Evolutionary conservation across 176 grass and related monocot species (phyloP), one percentile per base, ranked within the genome.

Genomic region (Carex pumila): DNA sequence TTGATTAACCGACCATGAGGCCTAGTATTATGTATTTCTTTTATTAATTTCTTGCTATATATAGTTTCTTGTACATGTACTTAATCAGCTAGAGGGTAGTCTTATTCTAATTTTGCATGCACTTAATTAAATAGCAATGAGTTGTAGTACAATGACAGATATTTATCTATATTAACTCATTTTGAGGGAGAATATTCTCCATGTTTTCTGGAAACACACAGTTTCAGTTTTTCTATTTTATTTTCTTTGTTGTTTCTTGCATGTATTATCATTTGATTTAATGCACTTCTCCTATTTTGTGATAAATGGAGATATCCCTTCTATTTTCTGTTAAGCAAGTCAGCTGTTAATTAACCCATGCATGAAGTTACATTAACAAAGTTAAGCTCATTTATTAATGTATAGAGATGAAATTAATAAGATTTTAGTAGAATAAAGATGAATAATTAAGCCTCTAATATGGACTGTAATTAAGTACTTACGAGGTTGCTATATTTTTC

Each of bases 1-100:
- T 90, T 93, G 87, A 73, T 91, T 32, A 86, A 89, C 83, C 62
- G 34, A 83, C 81, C 39, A 83, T 66, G 41, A 83, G 81, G 18
- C 13, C 5, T 21, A 55, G 62, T 50, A 66, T 83, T 63, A 50
- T 81, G 49, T 60, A 82, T 63, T 83, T 52, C 19, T 53, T 65
- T 66, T 62, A 32, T 66, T 81, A 65, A 25, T 82, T 82, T 83
- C 81, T 83, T 69, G 41, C 81, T 83, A 83, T 67, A 83, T 83
- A 83, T 83, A 83, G 61, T 56, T 32, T 83, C 12, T 83, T 83
- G 81, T 83, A 83, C 61, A 83, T 69, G 18, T 83, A 83, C 37
- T 30, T 77, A 57, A 76, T 78, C 68, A 83, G 62, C 62, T 83
- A 68, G 80, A 83, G 45, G 43, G n/a, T 68, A 67, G 60, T 68